Evolutionary conservation across 2,329 filamentous ascomycete species (phyloP).

Genomic region (Lasiodiplodia citricola): DNA sequence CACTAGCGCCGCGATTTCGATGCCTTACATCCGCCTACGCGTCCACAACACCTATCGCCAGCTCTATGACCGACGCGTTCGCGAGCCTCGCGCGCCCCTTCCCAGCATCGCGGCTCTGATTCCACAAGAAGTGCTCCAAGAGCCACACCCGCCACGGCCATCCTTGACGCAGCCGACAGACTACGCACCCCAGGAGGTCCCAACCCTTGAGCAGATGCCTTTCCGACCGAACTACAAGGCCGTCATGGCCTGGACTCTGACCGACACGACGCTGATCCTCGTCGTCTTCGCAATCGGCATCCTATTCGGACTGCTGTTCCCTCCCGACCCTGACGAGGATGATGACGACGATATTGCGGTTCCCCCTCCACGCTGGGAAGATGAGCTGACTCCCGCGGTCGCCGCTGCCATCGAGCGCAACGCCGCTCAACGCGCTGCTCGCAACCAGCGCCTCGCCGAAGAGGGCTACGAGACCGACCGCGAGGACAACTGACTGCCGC

Average conservation of each 20-base stretch:
- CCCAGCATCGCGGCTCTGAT: neutral
- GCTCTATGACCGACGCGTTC: neutral
- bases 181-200: neutral
- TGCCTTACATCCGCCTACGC: neutral
- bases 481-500: neutral
- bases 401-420: neutral
- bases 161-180: neutral
- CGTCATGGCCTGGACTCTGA: neutral
- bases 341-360: neutral
- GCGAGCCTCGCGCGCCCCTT: neutral
- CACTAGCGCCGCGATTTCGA: accelerated
- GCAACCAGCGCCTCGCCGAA: neutral
- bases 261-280: neutral
- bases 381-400: neutral
- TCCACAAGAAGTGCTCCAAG: neutral
- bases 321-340: neutral
- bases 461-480: conserved; percentile 1
- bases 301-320: neutral
- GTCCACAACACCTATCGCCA: neutral
- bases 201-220: neutral
- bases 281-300: neutral
- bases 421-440: neutral
- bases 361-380: neutral
- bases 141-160: neutral
- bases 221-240: neutral